Conservation (phyloP, 139 green algal genomes). For the Gonium pectorale region DNA sequence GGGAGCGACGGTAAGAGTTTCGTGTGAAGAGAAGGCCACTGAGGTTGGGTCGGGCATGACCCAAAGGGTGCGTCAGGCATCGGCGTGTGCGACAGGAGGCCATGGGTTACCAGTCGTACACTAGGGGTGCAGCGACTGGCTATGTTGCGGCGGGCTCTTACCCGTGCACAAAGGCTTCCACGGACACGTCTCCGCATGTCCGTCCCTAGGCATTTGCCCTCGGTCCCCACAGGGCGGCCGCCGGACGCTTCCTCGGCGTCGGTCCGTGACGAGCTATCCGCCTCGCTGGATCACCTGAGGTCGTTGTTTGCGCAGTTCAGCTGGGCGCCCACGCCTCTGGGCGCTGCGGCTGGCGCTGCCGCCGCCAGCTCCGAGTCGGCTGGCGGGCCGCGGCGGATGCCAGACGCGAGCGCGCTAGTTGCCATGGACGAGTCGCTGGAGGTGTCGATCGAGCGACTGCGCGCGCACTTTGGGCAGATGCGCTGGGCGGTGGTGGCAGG, state of each 20-base stretch:
- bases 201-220: neutral
- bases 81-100: too few relatives aligned
- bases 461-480: slow-evolving; percentile 5
- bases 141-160: too few relatives aligned
- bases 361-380: neutral
- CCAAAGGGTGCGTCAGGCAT: too few relatives aligned
- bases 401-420: neutral
- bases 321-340: slow-evolving; percentile 27
- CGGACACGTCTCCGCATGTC: neutral
- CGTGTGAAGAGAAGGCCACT: too few relatives aligned
- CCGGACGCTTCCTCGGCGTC: slow-evolving; percentile 7
- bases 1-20: slow-evolving; percentile 8
- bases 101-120: too few relatives aligned
- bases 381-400: neutral
- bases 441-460: slow-evolving; percentile 27
- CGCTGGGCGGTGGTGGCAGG: neutral
- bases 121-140: too few relatives aligned
- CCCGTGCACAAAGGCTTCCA: too few relatives aligned
- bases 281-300: slow-evolving; percentile 19
- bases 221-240: neutral
- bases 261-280: slow-evolving; percentile 1
- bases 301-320: neutral
- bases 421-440: neutral
- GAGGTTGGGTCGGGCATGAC: too few relatives aligned
- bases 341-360: neutral